Percentiles rank a stretch among this genome's conserved stretches.
Evolutionary conservation across 306 rosid genomes (phyloP).

Genomic region (Carpinus fangiana): DNA sequence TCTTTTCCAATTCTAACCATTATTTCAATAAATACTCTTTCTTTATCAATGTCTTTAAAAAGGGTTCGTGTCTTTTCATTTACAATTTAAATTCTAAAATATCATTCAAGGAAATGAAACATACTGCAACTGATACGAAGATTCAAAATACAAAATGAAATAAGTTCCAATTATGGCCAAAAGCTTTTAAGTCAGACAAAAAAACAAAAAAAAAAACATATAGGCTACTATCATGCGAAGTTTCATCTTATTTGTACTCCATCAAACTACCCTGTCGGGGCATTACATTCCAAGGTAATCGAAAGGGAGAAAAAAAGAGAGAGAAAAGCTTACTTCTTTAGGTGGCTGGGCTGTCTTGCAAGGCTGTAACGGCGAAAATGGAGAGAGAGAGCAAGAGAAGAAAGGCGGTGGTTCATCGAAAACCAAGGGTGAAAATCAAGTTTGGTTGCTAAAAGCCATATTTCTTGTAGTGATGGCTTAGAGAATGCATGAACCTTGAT

Average conservation of each 20-base stretch:
- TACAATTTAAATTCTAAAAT: slow-evolving; percentile 5
- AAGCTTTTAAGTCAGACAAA: neutral
- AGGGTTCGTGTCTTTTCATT: slow-evolving; percentile 1
- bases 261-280: slow-evolving; percentile 12
- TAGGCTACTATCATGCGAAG: slow-evolving; percentile 42
- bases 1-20: neutral
- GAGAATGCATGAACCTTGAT: no score
- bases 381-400: no score
- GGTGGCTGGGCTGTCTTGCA: no score
- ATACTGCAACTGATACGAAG: neutral
- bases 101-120: no score
- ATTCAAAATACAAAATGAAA: neutral
- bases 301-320: no score
- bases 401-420: no score
- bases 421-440: no score
- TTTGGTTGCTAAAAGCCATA: no score
- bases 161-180: neutral
- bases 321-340: no score
- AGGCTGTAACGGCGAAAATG: no score
- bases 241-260: slow-evolving; percentile 43
- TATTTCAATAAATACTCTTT: slow-evolving; percentile 14
- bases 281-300: no score
- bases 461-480: no score
- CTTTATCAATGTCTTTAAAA: neutral
- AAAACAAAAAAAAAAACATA: neutral